Base-by-base conservation (phyloP, 495 filamentous ascomycete genomes). In the Aspergillus saccharolyticus region DNA sequence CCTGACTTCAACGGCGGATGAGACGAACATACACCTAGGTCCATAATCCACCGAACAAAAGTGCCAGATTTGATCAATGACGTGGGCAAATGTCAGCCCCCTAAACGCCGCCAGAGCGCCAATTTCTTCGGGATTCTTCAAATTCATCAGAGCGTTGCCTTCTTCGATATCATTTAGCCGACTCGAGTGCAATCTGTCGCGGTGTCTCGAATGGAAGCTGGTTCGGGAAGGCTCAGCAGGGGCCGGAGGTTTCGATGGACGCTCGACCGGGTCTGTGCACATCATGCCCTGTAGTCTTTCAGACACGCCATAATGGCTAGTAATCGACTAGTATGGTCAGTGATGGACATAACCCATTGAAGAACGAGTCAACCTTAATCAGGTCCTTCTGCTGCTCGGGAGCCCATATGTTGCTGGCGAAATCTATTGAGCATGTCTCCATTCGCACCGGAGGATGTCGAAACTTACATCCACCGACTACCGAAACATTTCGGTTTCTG, bases 401-500 rank as follows among this genome's bases (percentile, higher is more conserved):
- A 48, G 78, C 70, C 86, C 87, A 92, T n/a, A 91, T 80, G 60
- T 90, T 88, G 54, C 85, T 87, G 55, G 7, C 18, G 16, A 28
- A 10, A 42, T 10, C 49, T 24, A 56, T 19, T 45, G 14, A 14
- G 33, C 12, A 39, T 28, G 15, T 61, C 33, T 63, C 63, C 30
- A 24, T 17, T 42, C 21, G 33, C 3, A 19, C 6, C 18, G 16
- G 12, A 39, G 10, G 6, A 28, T 14, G 44, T 3, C 1, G 12
- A 10, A n/a, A 67, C 81, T 67, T 76, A 86, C 83, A 91, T 89
- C 89, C 88, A 92, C 67, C 88, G 67, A 18, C 78, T 78, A 33
- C 73, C 74, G 52, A 79, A 75, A 50, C 67, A 73, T 54, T 59
- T 73, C 14, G 72, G 61, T 63, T 66, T 73, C 74, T 78, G 20